These are phyloP conservation scores for Pleurotus platypus DNA, from an alignment of 768 basidiomycete species.

Conservation along the genomic window DNA sequence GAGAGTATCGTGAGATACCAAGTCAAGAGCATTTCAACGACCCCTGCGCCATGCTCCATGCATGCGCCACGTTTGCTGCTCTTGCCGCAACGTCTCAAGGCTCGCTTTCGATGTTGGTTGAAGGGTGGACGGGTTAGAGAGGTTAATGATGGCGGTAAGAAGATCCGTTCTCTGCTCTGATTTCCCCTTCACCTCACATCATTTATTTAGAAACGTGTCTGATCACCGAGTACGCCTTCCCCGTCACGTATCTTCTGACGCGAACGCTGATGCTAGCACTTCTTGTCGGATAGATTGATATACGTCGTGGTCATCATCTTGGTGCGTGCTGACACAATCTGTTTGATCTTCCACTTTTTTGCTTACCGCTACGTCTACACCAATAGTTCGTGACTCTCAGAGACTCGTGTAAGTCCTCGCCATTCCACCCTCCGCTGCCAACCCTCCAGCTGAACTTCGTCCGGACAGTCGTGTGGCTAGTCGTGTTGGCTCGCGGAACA, in stretches of 20 bases:
- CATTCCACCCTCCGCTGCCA: background rate
- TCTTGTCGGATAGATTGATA: background rate
- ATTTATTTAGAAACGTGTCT: slow-evolving; percentile 1
- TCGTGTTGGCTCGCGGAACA: background rate
- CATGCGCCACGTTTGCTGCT: too few species aligned
- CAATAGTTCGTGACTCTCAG: background rate
- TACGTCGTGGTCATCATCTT: background rate
- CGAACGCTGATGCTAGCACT: background rate
- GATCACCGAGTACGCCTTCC: background rate
- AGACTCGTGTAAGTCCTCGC: background rate
- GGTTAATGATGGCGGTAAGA: too few species aligned
- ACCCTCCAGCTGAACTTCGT: background rate
- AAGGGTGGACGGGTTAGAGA: too few species aligned
- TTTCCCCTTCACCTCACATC: too few species aligned
- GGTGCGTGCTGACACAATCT: background rate
- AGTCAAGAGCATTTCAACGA: too few species aligned
- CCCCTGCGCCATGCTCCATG: too few species aligned
- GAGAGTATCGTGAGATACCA: too few species aligned
- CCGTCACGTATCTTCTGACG: background rate
- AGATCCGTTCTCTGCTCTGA: too few species aligned
- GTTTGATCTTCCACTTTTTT: background rate
- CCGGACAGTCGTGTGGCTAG: slow-evolving; percentile 1
- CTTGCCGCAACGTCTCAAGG: too few species aligned
- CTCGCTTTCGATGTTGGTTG: too few species aligned
- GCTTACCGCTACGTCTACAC: too few species aligned